These are phyloP conservation scores for Pseudogymnoascus sp. DNA, from an alignment of 2,329 filamentous ascomycete genomes.

Conservation along the genomic window DNA sequence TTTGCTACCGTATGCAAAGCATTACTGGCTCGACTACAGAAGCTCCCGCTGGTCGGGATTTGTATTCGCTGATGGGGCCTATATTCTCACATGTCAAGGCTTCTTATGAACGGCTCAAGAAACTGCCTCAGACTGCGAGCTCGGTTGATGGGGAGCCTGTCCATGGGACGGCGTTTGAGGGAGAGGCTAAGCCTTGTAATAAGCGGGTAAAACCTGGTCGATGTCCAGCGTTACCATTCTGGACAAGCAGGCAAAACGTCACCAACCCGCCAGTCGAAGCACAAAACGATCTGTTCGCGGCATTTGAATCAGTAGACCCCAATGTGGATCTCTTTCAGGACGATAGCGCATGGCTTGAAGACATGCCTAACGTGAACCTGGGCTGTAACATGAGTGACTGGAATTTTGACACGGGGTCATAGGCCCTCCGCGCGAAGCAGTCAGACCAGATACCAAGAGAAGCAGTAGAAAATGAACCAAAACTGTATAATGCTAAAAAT, in stretches of 20 bases:
- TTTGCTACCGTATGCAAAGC: slow-evolving; percentile 1
- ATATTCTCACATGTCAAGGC: neutral
- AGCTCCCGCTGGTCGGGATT: neutral
- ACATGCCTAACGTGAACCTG: neutral
- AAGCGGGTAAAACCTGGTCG: neutral
- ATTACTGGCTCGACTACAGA: neutral
- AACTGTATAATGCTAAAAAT: slow-evolving; percentile 3
- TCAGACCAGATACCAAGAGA: neutral
- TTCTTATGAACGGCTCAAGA: neutral
- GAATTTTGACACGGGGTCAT: neutral
- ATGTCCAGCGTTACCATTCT: neutral
- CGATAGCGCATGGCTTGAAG: neutral
- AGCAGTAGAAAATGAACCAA: neutral
- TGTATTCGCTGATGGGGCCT: neutral
- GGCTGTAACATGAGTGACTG: neutral
- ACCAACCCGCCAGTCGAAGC: neutral
- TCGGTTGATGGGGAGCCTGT: neutral
- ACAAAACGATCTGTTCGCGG: neutral
- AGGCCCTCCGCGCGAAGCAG: neutral
- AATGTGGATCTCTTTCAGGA: neutral
- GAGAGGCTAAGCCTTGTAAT: neutral
- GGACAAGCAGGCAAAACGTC: neutral
- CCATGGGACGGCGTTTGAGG: neutral
- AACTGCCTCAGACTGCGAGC: neutral
- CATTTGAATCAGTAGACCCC: neutral